phyloP scores from a whole-genome alignment of 768 basidiomycete species.

The Hemileccinum rubropunctum region DNA sequence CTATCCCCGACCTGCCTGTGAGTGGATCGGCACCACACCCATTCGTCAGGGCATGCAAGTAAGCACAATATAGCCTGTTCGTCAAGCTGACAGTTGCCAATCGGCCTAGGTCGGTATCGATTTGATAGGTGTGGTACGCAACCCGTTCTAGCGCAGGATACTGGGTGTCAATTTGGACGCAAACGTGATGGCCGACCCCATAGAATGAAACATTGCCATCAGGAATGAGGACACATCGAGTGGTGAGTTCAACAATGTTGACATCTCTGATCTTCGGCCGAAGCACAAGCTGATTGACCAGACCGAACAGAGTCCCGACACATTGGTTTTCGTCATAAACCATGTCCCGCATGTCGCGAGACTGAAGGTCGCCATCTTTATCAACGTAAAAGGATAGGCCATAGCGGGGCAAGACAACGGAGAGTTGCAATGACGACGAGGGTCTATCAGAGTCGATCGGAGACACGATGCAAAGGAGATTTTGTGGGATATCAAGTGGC shows the following conservation, averaged over 20 bases:
- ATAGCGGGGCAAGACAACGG: constrained; percentile 39
- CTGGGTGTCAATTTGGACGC: constrained; percentile 1
- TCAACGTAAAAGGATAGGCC: constrained; percentile 40
- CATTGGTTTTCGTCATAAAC: constrained; percentile 40
- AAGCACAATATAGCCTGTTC: constrained; percentile 35
- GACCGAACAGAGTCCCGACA: constrained; percentile 43
- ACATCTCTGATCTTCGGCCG: constrained; percentile 20
- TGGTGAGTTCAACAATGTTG: neutral
- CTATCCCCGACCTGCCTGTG: constrained; percentile 18
- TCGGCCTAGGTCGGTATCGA: constrained; percentile 29
- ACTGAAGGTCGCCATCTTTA: constrained; percentile 34
- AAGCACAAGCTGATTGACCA: constrained; percentile 40
- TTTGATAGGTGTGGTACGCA: constrained; percentile 23
- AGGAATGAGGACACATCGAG: constrained; percentile 37
- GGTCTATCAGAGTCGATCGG: neutral
- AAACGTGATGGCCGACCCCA: constrained; percentile 8
- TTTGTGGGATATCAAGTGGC: constrained; percentile 20
- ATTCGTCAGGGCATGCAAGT: constrained; percentile 46
- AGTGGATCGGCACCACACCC: constrained; percentile 41
- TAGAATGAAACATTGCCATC: constrained; percentile 36
- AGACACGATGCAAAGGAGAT: constrained; percentile 20
- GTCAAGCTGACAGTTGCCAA: constrained; percentile 17
- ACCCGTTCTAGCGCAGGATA: neutral
- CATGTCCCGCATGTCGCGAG: constrained; percentile 39
- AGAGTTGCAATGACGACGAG: constrained; percentile 11